Percentiles rank a stretch among this genome's conserved stretches.
These are phyloP conservation scores for Leccinum variicolor DNA, from an alignment of 768 basidiomycete species.

Conservation along the genomic window DNA sequence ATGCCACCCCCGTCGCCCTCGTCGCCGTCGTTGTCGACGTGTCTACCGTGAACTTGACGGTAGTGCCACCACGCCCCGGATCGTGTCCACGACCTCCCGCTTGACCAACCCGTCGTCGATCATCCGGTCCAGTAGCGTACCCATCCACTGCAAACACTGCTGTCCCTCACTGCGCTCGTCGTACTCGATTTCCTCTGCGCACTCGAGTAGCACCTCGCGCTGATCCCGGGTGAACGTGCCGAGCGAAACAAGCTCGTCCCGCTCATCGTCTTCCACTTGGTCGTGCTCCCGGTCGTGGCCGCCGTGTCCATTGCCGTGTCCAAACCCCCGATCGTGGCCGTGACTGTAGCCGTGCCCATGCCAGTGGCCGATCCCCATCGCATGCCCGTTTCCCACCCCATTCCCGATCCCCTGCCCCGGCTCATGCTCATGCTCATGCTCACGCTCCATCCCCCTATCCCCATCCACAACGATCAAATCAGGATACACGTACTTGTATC, in stretches of 20 bases:
- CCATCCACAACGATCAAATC: constrained; percentile 26
- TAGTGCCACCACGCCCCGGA: constrained; percentile 13
- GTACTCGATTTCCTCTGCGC: constrained; percentile 25
- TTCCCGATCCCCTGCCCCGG: background rate
- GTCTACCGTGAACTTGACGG: background rate
- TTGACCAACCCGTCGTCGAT: constrained; percentile 10
- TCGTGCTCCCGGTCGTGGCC: background rate
- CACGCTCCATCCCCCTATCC: constrained; percentile 4
- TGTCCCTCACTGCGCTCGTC: constrained; percentile 1
- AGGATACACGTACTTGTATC: constrained; percentile 24
- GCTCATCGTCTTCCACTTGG: background rate
- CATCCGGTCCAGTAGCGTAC: constrained; percentile 17
- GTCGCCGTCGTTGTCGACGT: background rate
- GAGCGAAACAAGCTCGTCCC: constrained; percentile 12
- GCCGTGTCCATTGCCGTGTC: background rate
- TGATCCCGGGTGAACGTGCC: constrained; percentile 22
- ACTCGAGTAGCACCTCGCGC: constrained; percentile 25
- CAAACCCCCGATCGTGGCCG: background rate
- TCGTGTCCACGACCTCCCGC: constrained; percentile 4
- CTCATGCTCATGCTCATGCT: background rate
- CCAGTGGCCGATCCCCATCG: background rate
- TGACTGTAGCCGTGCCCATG: background rate
- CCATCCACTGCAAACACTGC: constrained; percentile 18
- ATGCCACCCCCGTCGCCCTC: background rate
- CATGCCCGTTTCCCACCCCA: background rate